These are phyloP conservation scores for Sugiyamaella neomexicana DNA, from an alignment of 1,139 yeast species.

Conservation along the genomic window DNA sequence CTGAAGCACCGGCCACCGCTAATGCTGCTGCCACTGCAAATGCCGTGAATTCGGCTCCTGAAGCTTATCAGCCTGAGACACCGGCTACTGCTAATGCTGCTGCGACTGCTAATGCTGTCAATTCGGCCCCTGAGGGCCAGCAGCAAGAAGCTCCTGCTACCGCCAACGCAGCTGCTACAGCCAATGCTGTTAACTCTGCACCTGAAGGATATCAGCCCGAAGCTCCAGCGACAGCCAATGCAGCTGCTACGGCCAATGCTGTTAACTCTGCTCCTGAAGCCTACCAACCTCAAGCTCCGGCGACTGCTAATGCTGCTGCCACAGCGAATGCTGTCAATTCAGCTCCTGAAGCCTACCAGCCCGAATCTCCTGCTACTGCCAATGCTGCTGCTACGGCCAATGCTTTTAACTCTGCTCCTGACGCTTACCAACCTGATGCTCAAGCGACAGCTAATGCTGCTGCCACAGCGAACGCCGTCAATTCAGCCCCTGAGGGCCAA, in stretches of 20 bases:
- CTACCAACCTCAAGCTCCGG: neutral
- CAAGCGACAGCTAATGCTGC: too few species aligned
- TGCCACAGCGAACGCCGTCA: too few species aligned
- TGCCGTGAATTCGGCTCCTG: neutral
- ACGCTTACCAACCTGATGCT: too few species aligned
- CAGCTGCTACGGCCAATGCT: neutral
- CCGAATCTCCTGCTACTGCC: too few species aligned
- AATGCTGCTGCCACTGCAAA: neutral
- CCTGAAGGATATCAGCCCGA: neutral
- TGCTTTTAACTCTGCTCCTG: neutral
- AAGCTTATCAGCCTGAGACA: neutral
- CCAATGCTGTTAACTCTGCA: neutral
- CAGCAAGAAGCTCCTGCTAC: neutral
- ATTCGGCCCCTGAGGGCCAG: neutral
- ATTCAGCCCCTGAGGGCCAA: too few species aligned
- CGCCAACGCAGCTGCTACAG: neutral
- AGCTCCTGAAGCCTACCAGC: neutral
- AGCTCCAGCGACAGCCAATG: neutral
- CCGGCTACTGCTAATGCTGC: neutral
- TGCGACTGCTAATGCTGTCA: neutral
- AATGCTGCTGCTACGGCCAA: neutral
- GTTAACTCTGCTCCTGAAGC: neutral
- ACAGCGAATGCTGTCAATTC: neutral
- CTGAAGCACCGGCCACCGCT: neutral
- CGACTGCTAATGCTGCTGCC: neutral